Evolutionary conservation across 352 stramenopile genomes (phyloP).

Genomic region (Globisporangium emineosum): DNA sequence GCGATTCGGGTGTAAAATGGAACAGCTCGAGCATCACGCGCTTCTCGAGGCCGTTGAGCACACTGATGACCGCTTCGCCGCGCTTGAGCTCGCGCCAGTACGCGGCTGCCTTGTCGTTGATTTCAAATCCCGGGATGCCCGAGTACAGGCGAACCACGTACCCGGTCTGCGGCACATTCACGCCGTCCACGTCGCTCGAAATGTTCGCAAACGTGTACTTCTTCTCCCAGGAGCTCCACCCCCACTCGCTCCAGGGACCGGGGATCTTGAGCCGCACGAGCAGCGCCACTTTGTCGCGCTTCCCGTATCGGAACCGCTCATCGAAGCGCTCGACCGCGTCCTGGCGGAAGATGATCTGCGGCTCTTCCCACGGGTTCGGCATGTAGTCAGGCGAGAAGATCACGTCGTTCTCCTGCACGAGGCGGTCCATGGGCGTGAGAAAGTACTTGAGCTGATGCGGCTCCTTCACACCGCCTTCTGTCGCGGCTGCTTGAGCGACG

Average conservation of each 20-base stretch:
- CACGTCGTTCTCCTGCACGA: slow-evolving; percentile 42
- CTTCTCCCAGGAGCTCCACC: slow-evolving; percentile 44
- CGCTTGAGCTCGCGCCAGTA: slow-evolving; percentile 47
- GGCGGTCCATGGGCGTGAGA: slow-evolving; percentile 47
- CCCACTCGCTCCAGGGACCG: slow-evolving; percentile 44
- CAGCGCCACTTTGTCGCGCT: slow-evolving; percentile 49
- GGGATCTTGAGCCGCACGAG: slow-evolving; percentile 38
- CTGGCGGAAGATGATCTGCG: slow-evolving; percentile 52
- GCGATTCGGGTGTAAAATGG: slow-evolving; percentile 18
- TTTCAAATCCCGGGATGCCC: slow-evolving; percentile 30
- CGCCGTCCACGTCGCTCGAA: slow-evolving; percentile 31
- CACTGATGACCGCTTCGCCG: slow-evolving; percentile 37
- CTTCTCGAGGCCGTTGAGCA: slow-evolving; percentile 37
- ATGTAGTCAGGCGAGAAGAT: slow-evolving; percentile 33
- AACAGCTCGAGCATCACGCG: slow-evolving; percentile 40
- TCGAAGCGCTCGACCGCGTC: slow-evolving; percentile 49
- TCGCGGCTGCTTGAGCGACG: neutral
- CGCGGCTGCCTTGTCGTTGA: slow-evolving; percentile 19
- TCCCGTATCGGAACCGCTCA: slow-evolving; percentile 45
- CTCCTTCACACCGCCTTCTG: neutral
- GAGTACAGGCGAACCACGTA: slow-evolving; percentile 53
- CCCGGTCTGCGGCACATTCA: slow-evolving; percentile 29
- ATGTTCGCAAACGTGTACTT: slow-evolving; percentile 34
- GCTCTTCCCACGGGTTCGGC: slow-evolving; percentile 43
- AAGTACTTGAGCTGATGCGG: slow-evolving; percentile 40